Percentiles rank a stretch among this genome's conserved stretches.
phyloP scores from a whole-genome alignment of 805 yeast genomes.

The Candida railenensis region DNA sequence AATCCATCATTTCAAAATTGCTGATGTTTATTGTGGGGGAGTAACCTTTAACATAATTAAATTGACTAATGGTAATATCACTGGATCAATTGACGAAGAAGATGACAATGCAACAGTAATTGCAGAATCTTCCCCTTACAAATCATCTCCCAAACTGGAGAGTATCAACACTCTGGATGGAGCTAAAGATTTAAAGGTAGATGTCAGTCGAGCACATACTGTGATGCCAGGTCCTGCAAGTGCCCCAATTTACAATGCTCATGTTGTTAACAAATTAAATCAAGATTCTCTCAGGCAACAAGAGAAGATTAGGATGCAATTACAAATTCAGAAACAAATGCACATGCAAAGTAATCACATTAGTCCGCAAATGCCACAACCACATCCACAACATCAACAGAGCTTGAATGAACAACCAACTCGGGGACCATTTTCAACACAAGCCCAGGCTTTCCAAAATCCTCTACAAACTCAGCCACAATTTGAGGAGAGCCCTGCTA shows the following conservation, averaged over 20 bases:
- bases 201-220: constrained; percentile 13
- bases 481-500: not conserved
- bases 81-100: constrained; percentile 14
- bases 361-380: not conserved
- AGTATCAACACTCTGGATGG: not conserved
- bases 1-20: constrained; percentile 20
- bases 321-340: constrained; percentile 6
- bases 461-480: not conserved
- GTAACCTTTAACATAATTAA: not conserved
- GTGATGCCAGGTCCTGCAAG: constrained; percentile 25
- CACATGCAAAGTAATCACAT: constrained; percentile 2
- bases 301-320: constrained; percentile 4
- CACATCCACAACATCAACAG: not conserved
- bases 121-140: constrained; percentile 40
- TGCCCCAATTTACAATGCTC: constrained; percentile 37
- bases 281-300: constrained; percentile 14
- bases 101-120: constrained; percentile 42
- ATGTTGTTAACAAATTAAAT: constrained; percentile 16
- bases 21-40: constrained; percentile 5
- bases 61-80: not conserved
- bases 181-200: constrained; percentile 15
- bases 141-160: constrained; percentile 17
- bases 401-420: not conserved
- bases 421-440: not conserved
- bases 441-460: not conserved